Conservation (phyloP, 2,329 filamentous ascomycete species). For the Plectosphaerella cucumerina region DNA sequence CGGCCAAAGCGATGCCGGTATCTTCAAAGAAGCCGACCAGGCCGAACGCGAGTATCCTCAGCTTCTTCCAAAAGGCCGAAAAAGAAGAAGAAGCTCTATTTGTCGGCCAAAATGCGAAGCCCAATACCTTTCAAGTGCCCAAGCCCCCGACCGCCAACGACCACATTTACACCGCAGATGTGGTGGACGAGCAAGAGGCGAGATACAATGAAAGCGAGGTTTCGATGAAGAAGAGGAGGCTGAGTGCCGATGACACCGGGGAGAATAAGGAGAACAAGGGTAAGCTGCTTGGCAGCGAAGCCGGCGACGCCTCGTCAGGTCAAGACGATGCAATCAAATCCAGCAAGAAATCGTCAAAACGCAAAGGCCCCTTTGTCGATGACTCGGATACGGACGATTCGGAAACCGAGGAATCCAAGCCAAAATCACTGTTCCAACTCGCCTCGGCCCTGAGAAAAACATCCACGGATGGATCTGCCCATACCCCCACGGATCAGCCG, state of each 20-base stretch:
- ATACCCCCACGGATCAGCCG: neutral
- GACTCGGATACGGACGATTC: slow-evolving; percentile 54
- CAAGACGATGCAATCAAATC: slow-evolving; percentile 3
- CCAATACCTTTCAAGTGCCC: neutral
- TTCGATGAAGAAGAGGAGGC: slow-evolving; percentile 37
- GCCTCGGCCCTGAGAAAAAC: no score
- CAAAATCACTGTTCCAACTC: no score
- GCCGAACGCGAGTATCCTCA: slow-evolving; percentile 65
- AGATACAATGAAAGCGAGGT: slow-evolving; percentile 29
- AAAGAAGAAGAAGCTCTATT: slow-evolving; percentile 58
- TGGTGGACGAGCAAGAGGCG: slow-evolving; percentile 4
- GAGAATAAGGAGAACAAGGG: neutral
- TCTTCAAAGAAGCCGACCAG: slow-evolving; percentile 30
- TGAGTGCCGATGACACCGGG: slow-evolving; percentile 20
- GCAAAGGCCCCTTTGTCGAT: slow-evolving; percentile 62
- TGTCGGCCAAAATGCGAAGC: slow-evolving; percentile 20
- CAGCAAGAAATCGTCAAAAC: slow-evolving; percentile 15
- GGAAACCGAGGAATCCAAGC: slow-evolving; percentile 2
- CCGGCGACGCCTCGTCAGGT: neutral
- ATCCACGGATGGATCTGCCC: neutral
- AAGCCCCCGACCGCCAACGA: slow-evolving; percentile 5
- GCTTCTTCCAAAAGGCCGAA: slow-evolving; percentile 69
- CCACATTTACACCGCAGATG: neutral
- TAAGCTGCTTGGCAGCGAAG: neutral
- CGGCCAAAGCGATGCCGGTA: slow-evolving; percentile 1